Percentiles rank a stretch among this genome's conserved stretches.
Evolutionary conservation across 2,329 filamentous ascomycete genomes (phyloP).

Genomic region (Diaporthe caulivora): DNA sequence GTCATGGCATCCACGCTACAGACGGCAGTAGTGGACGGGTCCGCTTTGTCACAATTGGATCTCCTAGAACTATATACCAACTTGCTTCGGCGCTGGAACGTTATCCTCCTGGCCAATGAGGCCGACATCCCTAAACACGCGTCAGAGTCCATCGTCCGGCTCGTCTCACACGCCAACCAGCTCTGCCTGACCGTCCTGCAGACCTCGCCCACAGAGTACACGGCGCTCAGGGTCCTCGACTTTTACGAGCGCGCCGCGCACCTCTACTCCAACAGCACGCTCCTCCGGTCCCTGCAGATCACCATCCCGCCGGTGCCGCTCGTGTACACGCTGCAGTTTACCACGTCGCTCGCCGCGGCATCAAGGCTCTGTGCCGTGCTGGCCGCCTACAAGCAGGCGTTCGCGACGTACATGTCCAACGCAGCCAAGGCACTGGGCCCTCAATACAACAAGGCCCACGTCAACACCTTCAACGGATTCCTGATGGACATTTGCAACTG

Average conservation of each 20-base stretch:
- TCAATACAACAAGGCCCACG: constrained; percentile 69
- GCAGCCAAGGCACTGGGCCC: constrained; percentile 45
- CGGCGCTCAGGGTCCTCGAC: constrained; percentile 71
- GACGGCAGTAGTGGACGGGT: constrained; percentile 58
- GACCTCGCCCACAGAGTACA: constrained; percentile 55
- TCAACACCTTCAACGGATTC: constrained; percentile 83
- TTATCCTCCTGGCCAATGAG: constrained; percentile 55
- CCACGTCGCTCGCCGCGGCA: constrained; percentile 70
- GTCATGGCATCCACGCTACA: constrained; percentile 26
- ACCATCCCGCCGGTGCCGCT: constrained; percentile 75
- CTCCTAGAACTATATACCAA: constrained; percentile 77
- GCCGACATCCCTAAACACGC: constrained; percentile 52
- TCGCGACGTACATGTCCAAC: constrained; percentile 72
- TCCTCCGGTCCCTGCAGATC: constrained; percentile 71
- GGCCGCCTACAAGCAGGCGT: constrained; percentile 78
- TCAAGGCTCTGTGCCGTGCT: constrained; percentile 79
- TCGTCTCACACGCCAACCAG: constrained; percentile 64
- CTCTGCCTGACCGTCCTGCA: constrained; percentile 73
- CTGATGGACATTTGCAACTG: constrained; percentile 91
- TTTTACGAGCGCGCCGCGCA: constrained; percentile 76
- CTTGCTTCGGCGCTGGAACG: constrained; percentile 73
- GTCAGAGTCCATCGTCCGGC: constrained; percentile 53
- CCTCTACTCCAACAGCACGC: constrained; percentile 64
- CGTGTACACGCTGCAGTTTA: constrained; percentile 79
- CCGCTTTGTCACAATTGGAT: constrained; percentile 64